phyloP scores from a whole-genome alignment of 257 asterid species.

The Plantago ovata region DNA sequence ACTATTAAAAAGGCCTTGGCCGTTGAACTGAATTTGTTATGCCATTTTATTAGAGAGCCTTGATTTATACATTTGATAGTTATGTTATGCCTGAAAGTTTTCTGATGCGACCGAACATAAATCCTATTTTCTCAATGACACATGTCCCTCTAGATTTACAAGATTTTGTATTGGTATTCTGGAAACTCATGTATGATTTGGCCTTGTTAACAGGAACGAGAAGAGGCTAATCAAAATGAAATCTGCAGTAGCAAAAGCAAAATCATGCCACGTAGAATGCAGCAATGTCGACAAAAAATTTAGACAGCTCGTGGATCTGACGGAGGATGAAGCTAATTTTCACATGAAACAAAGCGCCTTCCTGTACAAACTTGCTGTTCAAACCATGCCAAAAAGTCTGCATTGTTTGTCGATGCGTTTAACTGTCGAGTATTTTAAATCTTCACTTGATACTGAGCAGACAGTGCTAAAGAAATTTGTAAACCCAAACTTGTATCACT shows the following conservation, averaged over 20 bases:
- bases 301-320: slow-evolving; percentile 86
- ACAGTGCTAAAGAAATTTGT: slow-evolving; percentile 44
- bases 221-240: slow-evolving; percentile 71
- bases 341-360: slow-evolving; percentile 98
- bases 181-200: slow-evolving; percentile 22
- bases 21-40: no score
- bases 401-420: slow-evolving; percentile 92
- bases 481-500: slow-evolving; percentile 75
- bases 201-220: slow-evolving; percentile 47
- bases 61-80: no score
- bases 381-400: slow-evolving; percentile 94
- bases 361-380: slow-evolving; percentile 93
- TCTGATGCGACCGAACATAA: no score
- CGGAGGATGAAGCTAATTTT: slow-evolving; percentile 94
- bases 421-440: slow-evolving; percentile 85
- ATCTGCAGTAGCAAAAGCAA: slow-evolving; percentile 63
- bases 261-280: slow-evolving; percentile 79
- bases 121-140: no score
- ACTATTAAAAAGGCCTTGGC: no score
- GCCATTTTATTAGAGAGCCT: no score
- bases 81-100: no score
- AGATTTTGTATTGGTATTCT: slow-evolving; percentile 8
- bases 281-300: slow-evolving; percentile 93
- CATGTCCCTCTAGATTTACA: slow-evolving; percentile 9
- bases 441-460: slow-evolving; percentile 51